Conservation (phyloP, 768 basidiomycete genomes). For the Podaxis sp. region DNA sequence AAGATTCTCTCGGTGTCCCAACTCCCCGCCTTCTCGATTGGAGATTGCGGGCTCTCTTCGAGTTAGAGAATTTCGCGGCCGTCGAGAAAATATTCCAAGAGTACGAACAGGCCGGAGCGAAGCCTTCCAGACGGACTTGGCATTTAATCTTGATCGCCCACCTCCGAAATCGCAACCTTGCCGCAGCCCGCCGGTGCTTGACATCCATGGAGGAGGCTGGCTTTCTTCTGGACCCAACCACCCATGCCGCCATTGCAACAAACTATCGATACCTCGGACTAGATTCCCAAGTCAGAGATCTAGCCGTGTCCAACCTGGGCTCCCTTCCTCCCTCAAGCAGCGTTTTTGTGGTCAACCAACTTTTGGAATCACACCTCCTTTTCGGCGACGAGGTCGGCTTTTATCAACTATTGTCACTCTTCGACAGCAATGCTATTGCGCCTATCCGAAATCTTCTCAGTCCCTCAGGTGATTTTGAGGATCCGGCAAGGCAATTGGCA, state of each 20-base stretch:
- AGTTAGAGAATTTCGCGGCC: conserved; percentile 46
- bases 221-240: conserved; percentile 51
- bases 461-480: background rate
- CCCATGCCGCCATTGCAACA: conserved; percentile 58
- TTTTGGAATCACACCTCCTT: conserved; percentile 65
- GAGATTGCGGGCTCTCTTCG: conserved; percentile 61
- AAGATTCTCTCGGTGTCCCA: conserved; percentile 45
- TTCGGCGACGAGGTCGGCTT: conserved; percentile 48
- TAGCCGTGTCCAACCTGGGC: conserved; percentile 47
- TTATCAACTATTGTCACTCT: conserved; percentile 47
- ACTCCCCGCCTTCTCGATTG: conserved; percentile 68
- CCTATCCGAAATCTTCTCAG: conserved; percentile 3
- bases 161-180: conserved; percentile 66
- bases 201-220: conserved; percentile 57
- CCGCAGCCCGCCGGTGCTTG: conserved; percentile 53
- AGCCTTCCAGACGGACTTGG: conserved; percentile 62
- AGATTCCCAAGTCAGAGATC: conserved; percentile 52
- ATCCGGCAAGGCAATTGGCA: background rate
- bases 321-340: conserved; percentile 38
- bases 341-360: conserved; percentile 63
- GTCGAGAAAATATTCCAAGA: conserved; percentile 49
- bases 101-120: conserved; percentile 45
- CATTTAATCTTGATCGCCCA: conserved; percentile 68
- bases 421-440: conserved; percentile 29
- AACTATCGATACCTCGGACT: conserved; percentile 61